Conservation (phyloP, 495 filamentous ascomycete species). For the Articulospora tetracladia region DNA sequence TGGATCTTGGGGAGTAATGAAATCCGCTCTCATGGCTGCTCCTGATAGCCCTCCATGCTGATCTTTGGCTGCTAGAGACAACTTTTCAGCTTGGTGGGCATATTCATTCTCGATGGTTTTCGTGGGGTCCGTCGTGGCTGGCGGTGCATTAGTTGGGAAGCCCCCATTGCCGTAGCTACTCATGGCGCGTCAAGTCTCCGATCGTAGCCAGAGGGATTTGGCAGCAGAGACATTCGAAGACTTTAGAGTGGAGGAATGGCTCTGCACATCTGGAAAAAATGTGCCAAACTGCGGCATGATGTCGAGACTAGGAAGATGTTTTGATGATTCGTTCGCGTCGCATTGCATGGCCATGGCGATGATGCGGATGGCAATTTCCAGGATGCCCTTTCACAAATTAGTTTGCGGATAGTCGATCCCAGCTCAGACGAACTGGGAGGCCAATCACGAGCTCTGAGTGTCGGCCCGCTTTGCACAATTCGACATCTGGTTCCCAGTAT, state of each 20-base stretch:
- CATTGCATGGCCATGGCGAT: not conserved
- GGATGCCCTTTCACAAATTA: not conserved
- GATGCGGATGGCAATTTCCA: not conserved
- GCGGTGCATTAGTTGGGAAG: constrained; percentile 1
- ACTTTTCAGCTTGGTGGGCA: constrained; percentile 56
- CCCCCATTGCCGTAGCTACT: not conserved
- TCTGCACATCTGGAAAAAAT: no score
- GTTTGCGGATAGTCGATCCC: not conserved
- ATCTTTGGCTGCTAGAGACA: constrained; percentile 40
- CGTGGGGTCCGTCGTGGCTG: not conserved
- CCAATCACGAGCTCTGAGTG: no score
- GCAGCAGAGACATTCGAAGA: no score
- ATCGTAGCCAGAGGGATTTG: no score
- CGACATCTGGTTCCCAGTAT: no score
- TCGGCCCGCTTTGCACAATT: no score
- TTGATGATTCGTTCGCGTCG: not conserved
- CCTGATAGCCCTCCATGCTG: constrained; percentile 18
- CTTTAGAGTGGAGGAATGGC: no score
- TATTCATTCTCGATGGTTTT: constrained; percentile 18
- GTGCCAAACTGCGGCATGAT: no score
- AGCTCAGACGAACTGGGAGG: no score
- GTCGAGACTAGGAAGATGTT: not conserved
- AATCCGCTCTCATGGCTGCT: constrained; percentile 59
- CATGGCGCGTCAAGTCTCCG: not conserved
- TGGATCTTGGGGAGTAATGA: constrained; percentile 66